Percentiles rank a stretch among this genome's conserved stretches.
phyloP scores from a whole-genome alignment of 441 rosid species.

The Jatropha multifida region DNA sequence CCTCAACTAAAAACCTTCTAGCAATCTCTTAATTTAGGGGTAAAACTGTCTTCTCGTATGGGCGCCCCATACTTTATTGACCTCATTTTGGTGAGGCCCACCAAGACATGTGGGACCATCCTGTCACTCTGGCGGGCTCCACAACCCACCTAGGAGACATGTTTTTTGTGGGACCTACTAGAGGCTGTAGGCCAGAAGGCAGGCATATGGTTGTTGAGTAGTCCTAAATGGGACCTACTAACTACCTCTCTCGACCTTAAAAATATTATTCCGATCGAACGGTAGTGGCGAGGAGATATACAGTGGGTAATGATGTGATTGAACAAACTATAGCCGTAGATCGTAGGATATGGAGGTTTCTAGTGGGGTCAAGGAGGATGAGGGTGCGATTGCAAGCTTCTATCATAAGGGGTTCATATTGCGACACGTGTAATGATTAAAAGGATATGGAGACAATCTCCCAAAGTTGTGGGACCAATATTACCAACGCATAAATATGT shows the following conservation, averaged over 20 bases:
- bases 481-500: constrained; percentile 21
- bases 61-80: background rate
- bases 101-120: constrained; percentile 18
- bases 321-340: background rate
- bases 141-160: background rate
- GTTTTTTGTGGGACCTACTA: background rate
- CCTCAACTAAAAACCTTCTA: too few species aligned
- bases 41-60: background rate
- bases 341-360: background rate
- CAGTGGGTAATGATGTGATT: background rate
- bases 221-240: constrained; percentile 13
- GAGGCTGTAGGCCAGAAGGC: constrained; percentile 13
- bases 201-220: constrained; percentile 27
- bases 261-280: constrained; percentile 12
- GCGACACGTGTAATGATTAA: constrained; percentile 26
- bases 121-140: constrained; percentile 18
- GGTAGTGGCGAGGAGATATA: background rate
- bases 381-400: background rate
- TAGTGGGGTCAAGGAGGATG: background rate
- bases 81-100: background rate
- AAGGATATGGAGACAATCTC: background rate
- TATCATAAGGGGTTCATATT: background rate
- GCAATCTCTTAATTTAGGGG: background rate
- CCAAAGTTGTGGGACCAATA: constrained; percentile 13
- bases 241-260: background rate